These are phyloP conservation scores for Pulveroboletus ravenelii DNA, from an alignment of 768 basidiomycete species.

Conservation along the genomic window DNA sequence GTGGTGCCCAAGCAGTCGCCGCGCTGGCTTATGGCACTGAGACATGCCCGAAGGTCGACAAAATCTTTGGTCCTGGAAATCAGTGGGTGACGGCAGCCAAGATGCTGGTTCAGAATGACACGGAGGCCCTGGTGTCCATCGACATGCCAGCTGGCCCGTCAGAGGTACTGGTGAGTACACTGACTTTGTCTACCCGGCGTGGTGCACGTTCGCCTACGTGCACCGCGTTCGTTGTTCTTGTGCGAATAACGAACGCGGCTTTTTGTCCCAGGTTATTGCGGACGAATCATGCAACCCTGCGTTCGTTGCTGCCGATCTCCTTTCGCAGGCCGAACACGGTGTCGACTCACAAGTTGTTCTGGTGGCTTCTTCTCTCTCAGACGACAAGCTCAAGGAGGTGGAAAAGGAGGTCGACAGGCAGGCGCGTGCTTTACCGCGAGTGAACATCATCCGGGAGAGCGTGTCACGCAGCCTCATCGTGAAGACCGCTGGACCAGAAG, in stretches of 20 bases:
- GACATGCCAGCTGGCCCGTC: conserved; percentile 99
- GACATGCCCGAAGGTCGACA: conserved; percentile 96
- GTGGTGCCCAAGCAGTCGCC: conserved; percentile 93
- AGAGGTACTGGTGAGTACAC: conserved; percentile 75
- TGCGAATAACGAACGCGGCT: conserved; percentile 29
- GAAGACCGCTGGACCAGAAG: conserved; percentile 55
- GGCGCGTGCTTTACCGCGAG: conserved; percentile 79
- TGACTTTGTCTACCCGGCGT: conserved; percentile 42
- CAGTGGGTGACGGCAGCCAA: conserved; percentile 99
- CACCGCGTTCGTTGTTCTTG: conserved; percentile 39
- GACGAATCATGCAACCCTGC: conserved; percentile 81
- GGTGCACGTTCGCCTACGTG: conserved; percentile 57
- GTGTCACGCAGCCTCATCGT: conserved; percentile 90
- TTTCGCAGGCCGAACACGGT: conserved; percentile 98
- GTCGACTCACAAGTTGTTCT: conserved; percentile 97
- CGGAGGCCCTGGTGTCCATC: conserved; percentile 91
- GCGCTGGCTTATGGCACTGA: conserved; percentile 96
- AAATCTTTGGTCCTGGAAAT: conserved; percentile 98
- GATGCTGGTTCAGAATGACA: conserved; percentile 99
- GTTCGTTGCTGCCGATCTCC: conserved; percentile 93
- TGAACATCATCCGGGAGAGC: conserved; percentile 87
- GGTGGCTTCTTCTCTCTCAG: conserved; percentile 68
- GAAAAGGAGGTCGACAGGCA: conserved; percentile 84
- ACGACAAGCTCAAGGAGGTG: conserved; percentile 61
- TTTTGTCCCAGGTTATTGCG: conserved; percentile 72